Percentiles rank a stretch among this genome's conserved stretches.
Conservation (phyloP, 768 basidiomycete species). For the Termitomyces sp. region DNA sequence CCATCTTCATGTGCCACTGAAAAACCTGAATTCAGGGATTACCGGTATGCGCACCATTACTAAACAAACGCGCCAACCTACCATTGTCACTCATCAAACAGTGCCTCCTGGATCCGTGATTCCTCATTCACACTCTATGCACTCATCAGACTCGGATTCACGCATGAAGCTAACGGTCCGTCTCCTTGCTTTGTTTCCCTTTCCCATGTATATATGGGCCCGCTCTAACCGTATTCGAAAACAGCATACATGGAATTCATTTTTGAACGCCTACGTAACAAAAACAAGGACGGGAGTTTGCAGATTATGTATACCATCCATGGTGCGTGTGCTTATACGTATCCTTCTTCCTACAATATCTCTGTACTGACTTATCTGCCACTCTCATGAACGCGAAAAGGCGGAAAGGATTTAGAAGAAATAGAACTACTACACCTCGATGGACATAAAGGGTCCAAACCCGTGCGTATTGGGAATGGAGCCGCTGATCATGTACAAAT, state of each 20-base stretch:
- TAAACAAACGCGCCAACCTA: background rate
- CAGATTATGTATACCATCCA: slow-evolving; percentile 99
- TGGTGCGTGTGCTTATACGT: slow-evolving; percentile 42
- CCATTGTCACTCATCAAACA: slow-evolving; percentile 15
- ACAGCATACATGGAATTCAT: slow-evolving; percentile 90
- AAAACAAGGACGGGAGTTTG: slow-evolving; percentile 85
- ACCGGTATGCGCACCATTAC: background rate
- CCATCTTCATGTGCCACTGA: too few species aligned
- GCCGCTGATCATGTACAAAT: slow-evolving; percentile 92
- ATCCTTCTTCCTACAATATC: too few species aligned
- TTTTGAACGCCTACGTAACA: slow-evolving; percentile 72
- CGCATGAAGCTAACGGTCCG: slow-evolving; percentile 84
- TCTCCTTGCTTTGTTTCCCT: background rate
- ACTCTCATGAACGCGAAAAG: slow-evolving; percentile 21
- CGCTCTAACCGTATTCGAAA: too few species aligned
- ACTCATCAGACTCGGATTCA: slow-evolving; percentile 89
- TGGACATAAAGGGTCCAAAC: slow-evolving; percentile 81
- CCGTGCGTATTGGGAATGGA: slow-evolving; percentile 92
- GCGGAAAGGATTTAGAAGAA: slow-evolving; percentile 78
- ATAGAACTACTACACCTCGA: slow-evolving; percentile 82
- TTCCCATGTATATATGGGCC: too few species aligned
- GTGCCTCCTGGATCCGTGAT: slow-evolving; percentile 91
- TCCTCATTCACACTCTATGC: slow-evolving; percentile 95
- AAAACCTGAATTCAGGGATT: background rate
- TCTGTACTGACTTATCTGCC: too few species aligned